Evolutionary conservation across 768 basidiomycete species (phyloP), one percentile per base, ranked within the genome.

Genomic region (Galerina marginata): DNA sequence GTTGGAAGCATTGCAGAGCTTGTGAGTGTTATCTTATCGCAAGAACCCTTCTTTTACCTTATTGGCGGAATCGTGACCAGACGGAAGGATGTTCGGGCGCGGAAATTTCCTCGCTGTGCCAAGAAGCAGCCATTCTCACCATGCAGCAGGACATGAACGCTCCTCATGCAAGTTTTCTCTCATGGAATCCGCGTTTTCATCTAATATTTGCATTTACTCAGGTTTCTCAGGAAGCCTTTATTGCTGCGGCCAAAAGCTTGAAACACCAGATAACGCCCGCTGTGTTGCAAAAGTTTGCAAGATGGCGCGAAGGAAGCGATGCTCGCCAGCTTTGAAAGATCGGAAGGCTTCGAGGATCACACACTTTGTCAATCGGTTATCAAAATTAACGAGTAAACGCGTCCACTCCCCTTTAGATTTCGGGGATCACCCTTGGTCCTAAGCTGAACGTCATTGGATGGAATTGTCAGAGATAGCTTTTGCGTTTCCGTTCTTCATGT

Each of bases 41-140:
- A 36, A 51, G 43, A 26, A 36, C 58, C 38, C 42, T 54, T 37
- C 49, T 48, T 49, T 53, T 56, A 45, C 57, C 33, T 57, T 45
- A 20, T 45, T 56, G n/a, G 58, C 36, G 11, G 20, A 44, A 23
- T 23, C 29, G 11, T 38, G 15, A 53, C 37, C 51, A 99, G 97
- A 92, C 95, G 1, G 88, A 91, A 9, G 97, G 96, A 1, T 99
- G 95, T 71, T 99, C 96, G 16, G 97, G 97, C 4, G 97, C 97
- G 5, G 97, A 99, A 73, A 87, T 99, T 37, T 83, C 86, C 6
- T 88, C 91, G 9, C 82, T 99, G 45, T 99, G 96, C 71, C 97
- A 99, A 75, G 96, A 99, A 74, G 97, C 97, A 3, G 97, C 96
- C 0, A 73, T 99, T 62, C 71, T 90, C 55, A 92, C 95, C 0